Evolutionary conservation across 2,329 filamentous ascomycete genomes (phyloP).

Genomic region (Fusarium lyarnte): DNA sequence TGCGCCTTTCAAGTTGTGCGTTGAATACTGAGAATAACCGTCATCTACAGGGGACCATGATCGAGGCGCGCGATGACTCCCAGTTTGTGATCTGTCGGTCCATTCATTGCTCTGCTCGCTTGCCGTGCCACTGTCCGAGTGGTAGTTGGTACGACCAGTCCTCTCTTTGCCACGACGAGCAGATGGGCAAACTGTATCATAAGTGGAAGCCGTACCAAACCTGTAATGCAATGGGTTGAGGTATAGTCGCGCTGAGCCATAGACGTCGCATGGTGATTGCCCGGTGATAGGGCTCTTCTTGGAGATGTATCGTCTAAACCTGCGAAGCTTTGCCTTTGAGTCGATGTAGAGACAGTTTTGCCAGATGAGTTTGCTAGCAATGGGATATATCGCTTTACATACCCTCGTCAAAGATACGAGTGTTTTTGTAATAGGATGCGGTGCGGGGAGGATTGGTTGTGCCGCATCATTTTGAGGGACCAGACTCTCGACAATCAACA

Average conservation of each 20-base stretch:
- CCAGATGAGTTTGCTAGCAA: slow-evolving; percentile 11
- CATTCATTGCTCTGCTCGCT: too few relatives aligned
- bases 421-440: neutral
- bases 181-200: accelerated
- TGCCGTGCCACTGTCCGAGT: too few relatives aligned
- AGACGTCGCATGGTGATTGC: neutral
- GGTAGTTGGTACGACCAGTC: neutral
- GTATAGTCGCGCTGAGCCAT: neutral
- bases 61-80: neutral
- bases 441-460: slow-evolving; percentile 6
- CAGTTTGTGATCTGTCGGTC: neutral
- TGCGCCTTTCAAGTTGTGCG: neutral
- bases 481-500: slow-evolving; percentile 20
- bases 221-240: neutral
- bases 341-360: slow-evolving; percentile 25
- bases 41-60: neutral
- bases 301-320: neutral
- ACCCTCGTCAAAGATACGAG: slow-evolving; percentile 18
- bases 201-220: neutral
- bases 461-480: neutral
- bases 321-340: neutral
- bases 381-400: neutral
- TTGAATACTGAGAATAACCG: neutral
- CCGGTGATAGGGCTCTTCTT: neutral
- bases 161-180: accelerated